Conservation (phyloP, 106 monocot species). For the Cymbidium sinense region DNA sequence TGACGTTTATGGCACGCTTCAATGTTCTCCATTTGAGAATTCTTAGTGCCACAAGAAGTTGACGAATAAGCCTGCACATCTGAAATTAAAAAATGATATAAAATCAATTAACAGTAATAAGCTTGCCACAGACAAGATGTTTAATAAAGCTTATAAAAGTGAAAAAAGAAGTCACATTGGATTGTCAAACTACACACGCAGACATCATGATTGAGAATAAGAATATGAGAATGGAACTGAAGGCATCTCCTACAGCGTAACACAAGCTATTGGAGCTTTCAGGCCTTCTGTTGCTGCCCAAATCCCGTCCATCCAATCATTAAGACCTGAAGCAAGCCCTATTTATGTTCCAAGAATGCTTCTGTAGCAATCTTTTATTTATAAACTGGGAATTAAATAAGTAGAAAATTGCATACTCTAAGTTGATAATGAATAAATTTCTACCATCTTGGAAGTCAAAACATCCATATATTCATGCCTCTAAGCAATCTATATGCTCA, state of each 20-base stretch:
- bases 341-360: not conserved
- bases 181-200: not conserved
- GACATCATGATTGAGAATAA: not conserved
- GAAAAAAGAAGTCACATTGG: not conserved
- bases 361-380: not conserved
- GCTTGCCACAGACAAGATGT: not conserved
- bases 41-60: constrained; percentile 9
- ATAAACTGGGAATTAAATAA: not conserved
- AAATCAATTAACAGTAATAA: not conserved
- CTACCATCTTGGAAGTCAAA: not conserved
- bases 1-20: constrained; percentile 31
- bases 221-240: not conserved
- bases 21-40: constrained; percentile 14
- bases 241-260: not conserved
- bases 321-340: not conserved
- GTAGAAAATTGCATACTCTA: not conserved
- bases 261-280: not conserved
- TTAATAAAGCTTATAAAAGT: not conserved
- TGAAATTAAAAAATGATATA: constrained; percentile 16
- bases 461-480: not conserved
- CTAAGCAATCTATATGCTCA: not conserved
- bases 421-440: not conserved
- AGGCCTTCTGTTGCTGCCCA: not conserved
- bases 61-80: constrained; percentile 16
- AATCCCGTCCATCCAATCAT: not conserved